These are phyloP conservation scores for Chlorella vulgaris DNA, from an alignment of 139 green algal genomes.

Conservation along the genomic window DNA sequence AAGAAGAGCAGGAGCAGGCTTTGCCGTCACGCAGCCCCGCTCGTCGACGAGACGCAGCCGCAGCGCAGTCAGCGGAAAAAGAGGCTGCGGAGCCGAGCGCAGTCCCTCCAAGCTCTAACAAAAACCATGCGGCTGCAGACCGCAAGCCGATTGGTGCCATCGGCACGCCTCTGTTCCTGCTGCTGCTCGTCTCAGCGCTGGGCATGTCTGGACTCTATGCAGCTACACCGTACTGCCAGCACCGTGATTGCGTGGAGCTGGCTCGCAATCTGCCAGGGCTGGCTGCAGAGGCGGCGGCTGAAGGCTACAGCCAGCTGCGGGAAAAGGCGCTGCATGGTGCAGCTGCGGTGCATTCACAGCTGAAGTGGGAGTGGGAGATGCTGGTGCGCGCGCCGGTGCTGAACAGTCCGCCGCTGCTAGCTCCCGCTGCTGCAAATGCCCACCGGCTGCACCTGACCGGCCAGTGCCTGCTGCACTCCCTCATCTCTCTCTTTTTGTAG, in stretches of 20 bases:
- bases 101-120: background rate
- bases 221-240: slow-evolving; percentile 22
- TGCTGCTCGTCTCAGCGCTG: slow-evolving; percentile 2
- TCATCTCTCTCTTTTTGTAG: no score
- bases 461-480: no score
- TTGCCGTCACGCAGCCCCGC: background rate
- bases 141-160: background rate
- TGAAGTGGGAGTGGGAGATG: background rate
- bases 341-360: background rate
- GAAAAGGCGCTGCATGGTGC: background rate
- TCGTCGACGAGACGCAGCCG: background rate
- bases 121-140: background rate
- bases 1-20: background rate
- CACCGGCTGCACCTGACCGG: no score
- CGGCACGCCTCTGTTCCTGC: background rate
- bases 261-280: slow-evolving; percentile 16
- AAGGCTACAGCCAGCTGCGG: background rate
- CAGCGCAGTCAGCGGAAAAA: background rate
- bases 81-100: background rate
- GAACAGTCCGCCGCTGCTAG: no score
- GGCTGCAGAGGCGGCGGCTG: background rate
- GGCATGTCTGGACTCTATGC: background rate
- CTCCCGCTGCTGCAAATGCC: no score
- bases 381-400: no score
- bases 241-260: slow-evolving; percentile 18